Evolutionary conservation across 345 rosid species (phyloP).

Genomic region (Aurinia saxatilis): DNA sequence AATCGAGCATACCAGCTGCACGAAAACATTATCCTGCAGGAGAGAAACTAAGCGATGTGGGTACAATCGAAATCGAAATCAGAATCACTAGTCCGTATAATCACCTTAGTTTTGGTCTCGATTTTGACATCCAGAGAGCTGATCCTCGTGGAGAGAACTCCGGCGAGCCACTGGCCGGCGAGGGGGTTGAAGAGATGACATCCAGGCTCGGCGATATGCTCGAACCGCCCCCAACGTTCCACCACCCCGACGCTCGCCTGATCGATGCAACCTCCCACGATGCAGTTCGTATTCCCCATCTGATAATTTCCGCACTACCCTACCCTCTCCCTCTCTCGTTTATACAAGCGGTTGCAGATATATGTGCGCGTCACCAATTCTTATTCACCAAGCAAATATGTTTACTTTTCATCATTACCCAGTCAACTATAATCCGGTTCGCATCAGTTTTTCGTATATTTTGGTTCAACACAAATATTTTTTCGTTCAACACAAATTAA

Average conservation of each 20-base stretch:
- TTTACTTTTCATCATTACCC: too few relatives aligned
- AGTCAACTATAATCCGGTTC: too few relatives aligned
- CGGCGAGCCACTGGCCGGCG: slow-evolving; percentile 74
- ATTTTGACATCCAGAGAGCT: slow-evolving; percentile 78
- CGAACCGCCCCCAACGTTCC: slow-evolving; percentile 92
- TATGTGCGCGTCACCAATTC: too few relatives aligned
- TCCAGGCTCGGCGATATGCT: slow-evolving; percentile 77
- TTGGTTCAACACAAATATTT: too few relatives aligned
- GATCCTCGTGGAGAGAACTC: slow-evolving; percentile 82
- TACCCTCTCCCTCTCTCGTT: too few relatives aligned
- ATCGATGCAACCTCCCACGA: slow-evolving; percentile 57
- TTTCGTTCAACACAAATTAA: too few relatives aligned
- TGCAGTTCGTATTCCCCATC: slow-evolving; percentile 53
- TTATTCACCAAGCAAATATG: too few relatives aligned
- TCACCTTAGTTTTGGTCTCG: slow-evolving; percentile 94
- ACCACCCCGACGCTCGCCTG: slow-evolving; percentile 82
- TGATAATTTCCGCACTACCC: too few relatives aligned
- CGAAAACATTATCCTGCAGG: slow-evolving; percentile 88
- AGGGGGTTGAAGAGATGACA: slow-evolving; percentile 67
- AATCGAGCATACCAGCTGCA: slow-evolving; percentile 89
- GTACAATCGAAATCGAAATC: too few relatives aligned
- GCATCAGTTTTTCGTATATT: too few relatives aligned
- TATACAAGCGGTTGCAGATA: too few relatives aligned
- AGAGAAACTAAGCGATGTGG: not conserved
- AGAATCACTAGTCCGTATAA: too few relatives aligned